phyloP scores from a whole-genome alignment of 768 basidiomycete genomes.

The Daedaleopsis sinensis region DNA sequence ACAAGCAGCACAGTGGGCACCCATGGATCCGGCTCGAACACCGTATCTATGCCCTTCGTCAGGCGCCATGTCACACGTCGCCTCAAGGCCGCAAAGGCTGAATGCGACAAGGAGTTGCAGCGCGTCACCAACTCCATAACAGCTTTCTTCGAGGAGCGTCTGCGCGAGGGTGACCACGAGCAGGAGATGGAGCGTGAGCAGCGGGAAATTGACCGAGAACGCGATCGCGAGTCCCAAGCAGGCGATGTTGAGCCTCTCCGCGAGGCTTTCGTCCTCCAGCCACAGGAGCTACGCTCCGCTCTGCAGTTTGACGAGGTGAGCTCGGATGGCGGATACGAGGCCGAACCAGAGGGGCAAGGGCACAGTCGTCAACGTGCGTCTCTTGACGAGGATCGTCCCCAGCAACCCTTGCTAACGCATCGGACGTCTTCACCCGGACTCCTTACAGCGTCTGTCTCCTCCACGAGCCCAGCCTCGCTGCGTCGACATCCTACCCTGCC shows the following conservation, averaged over 20 bases:
- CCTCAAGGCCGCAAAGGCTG: constrained; percentile 90
- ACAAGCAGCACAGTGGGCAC: constrained; percentile 33
- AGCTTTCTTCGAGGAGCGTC: constrained; percentile 88
- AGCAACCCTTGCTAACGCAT: constrained; percentile 51
- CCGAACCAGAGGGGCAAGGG: constrained; percentile 62
- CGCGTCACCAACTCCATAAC: constrained; percentile 95
- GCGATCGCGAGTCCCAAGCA: constrained; percentile 58
- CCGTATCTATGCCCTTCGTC: constrained; percentile 91
- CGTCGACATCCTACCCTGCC: constrained; percentile 68
- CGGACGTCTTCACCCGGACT: constrained; percentile 57
- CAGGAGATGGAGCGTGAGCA: constrained; percentile 66
- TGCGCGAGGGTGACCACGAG: constrained; percentile 73
- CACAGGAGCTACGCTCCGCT: constrained; percentile 56
- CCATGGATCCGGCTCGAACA: constrained; percentile 62
- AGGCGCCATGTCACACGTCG: constrained; percentile 91
- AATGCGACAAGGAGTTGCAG: constrained; percentile 95
- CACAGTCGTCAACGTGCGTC: constrained; percentile 76
- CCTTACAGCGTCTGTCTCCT: constrained; percentile 66
- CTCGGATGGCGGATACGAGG: constrained; percentile 85
- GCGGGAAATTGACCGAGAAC: constrained; percentile 48
- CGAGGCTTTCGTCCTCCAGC: constrained; percentile 63
- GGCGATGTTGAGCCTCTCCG: constrained; percentile 43
- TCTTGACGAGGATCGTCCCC: constrained; percentile 44
- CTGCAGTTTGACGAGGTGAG: constrained; percentile 71
- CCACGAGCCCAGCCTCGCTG: constrained; percentile 68